Base-by-base conservation (phyloP, 2,329 filamentous ascomycete genomes). In the Herpotrichia juniperi region DNA sequence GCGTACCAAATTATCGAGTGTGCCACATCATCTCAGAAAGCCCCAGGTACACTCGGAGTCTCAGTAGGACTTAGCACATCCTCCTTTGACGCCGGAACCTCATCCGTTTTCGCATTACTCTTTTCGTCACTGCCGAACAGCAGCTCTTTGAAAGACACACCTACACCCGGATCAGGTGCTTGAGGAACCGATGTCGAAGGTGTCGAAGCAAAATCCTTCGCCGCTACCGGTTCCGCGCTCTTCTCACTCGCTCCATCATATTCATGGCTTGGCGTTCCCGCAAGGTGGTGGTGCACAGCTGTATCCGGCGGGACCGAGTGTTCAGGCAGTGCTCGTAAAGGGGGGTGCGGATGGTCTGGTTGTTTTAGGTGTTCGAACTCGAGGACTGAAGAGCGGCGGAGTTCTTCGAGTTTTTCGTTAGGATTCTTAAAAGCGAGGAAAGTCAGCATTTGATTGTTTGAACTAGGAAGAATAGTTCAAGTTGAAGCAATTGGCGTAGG, bases 381-480 rank as follows among this genome's bases (percentile, higher is more conserved):
- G 56, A 75, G 59, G 16, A 80, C 63, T 2, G 78, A 80, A 30
- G 71, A 75, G 22, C 76, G 72, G 37, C 78, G 75, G 10, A 81
- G 73, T 53, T 77, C 62, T 53, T 81, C 78, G 53, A 81, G 77
- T 60, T 76, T 74, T 40, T 71, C 69, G 35, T 66, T 62, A 1
- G 79, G 79, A 49, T 81, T 73, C 78, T 81, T 72, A n/a, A 57
- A 16, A 55, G 45, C 53, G 35, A 46, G 58, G 26, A 48, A 59
- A 64, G 63, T 74, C 58, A 73, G 67, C 64, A 57, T 63, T 51
- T 50, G 42, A 17, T 32, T 58, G 51, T 46, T 19, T n/a, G n/a
- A n/a, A n/a, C n/a, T 46, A 48, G 32, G 52, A 35, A 48, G 44
- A 52, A 43, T 47, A 49, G 48, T 55, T 44, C n/a, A 61, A 53